Evolutionary conservation across 2,329 filamentous ascomycete genomes (phyloP), one percentile per base, ranked within the genome.

Genomic region (Fusarium sarcochroum): DNA sequence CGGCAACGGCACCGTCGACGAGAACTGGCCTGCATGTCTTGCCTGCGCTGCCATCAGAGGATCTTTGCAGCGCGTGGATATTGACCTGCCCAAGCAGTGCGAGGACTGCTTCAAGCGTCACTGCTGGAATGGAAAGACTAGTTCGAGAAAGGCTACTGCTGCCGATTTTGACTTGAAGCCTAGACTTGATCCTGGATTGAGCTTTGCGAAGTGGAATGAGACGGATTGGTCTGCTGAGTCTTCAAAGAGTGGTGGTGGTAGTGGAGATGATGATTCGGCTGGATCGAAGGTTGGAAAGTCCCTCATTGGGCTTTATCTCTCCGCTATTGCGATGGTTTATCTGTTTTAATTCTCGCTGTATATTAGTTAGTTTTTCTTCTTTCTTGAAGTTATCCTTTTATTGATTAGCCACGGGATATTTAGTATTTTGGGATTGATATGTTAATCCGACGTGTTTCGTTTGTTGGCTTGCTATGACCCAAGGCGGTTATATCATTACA

Each of bases 41-140:
- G 93, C 90, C 2, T 97, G 94, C 76, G 93, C 93, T 1, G 88
- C 94, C 7, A 83, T 97, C 11, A 87, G 85, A 53, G 86, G 93
- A 34, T 92, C 89, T 50, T 83, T 93, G 58, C 81, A 87, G 58
- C 62, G 75, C 0, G 8, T 68, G 6, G 45, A 50, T 6, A 55
- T 72, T 2, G 51, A 70, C 2, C 4, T 71, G 6, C 75, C 75
- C 1, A 51, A 30, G 5, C 66, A 75, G 23, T 76, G 75, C 41
- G 57, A 60, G 11, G 35, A 69, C 20, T 76, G 75, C 13, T 76
- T 76, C 55, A 18, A 65, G 11, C 54, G 41, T 6, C 74, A 76
- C 37, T 76, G 74, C 21, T 76, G 74, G 73, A 45, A 76, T 52
- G 74, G 74, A 1, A 60, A 32, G 7, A 54, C 18, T 4, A 66